These are phyloP conservation scores for Trichoderma gamsii DNA, from an alignment of 495 filamentous ascomycete genomes.

Conservation along the genomic window DNA sequence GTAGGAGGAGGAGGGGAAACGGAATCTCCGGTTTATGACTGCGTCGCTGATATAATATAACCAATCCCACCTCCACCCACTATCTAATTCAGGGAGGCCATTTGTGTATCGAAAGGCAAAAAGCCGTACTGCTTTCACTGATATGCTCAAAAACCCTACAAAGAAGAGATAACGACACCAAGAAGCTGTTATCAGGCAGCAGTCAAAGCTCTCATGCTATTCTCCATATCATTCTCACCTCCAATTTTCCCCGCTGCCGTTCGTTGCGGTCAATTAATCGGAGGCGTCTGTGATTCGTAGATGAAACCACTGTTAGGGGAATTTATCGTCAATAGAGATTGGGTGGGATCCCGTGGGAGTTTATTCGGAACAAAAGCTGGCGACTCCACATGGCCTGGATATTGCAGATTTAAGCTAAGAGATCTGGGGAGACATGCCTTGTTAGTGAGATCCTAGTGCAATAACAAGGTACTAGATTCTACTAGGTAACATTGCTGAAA, in stretches of 20 bases:
- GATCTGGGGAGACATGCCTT: neutral
- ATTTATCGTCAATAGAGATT: neutral
- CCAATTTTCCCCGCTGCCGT: neutral
- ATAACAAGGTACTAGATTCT: neutral
- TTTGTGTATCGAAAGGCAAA: too few relatives aligned
- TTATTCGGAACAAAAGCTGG: slow-evolving; percentile 1
- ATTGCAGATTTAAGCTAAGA: neutral
- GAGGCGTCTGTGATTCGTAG: neutral
- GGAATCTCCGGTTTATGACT: neutral
- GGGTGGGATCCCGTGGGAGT: slow-evolving; percentile 1
- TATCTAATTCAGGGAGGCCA: too few relatives aligned
- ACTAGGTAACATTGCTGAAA: neutral
- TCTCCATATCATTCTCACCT: neutral
- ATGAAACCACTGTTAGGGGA: neutral
- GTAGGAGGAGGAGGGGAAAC: neutral
- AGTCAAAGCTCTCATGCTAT: too few relatives aligned
- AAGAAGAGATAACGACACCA: neutral
- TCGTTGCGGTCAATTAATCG: slow-evolving; percentile 11
- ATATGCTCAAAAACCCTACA: too few relatives aligned
- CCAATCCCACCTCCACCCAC: too few relatives aligned
- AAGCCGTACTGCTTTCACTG: too few relatives aligned
- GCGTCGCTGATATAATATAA: neutral
- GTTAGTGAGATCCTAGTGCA: neutral
- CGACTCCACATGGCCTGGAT: neutral
- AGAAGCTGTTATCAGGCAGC: neutral